Conservation (phyloP, 2,329 filamentous ascomycete species). For the Tympanopsis confertula region DNA sequence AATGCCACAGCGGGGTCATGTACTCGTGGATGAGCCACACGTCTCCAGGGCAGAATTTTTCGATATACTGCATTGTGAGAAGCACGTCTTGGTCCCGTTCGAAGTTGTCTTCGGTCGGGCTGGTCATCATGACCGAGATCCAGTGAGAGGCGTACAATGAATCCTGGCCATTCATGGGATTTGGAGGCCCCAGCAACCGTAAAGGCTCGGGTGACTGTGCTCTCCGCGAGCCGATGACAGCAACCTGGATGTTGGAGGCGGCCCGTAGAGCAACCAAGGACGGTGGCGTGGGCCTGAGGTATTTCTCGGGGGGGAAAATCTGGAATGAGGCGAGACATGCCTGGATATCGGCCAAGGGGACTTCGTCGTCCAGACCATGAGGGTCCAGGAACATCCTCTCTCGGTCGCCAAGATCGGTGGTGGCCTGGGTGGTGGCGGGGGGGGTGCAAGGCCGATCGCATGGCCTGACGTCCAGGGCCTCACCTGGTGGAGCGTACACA, state of each 20-base stretch:
- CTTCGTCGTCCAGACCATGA: conserved; percentile 59
- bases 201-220: conserved; percentile 42
- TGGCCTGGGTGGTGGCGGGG: conserved; percentile 13
- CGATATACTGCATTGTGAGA: conserved; percentile 52
- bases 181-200: conserved; percentile 13
- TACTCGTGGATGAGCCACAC: conserved; percentile 59
- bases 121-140: conserved; percentile 49
- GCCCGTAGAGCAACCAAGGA: conserved; percentile 63
- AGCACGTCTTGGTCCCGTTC: conserved; percentile 52
- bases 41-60: conserved; percentile 59
- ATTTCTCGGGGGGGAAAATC: conserved; percentile 28
- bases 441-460: conserved; percentile 11
- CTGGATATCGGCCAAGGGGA: conserved; percentile 45
- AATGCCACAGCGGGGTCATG: conserved; percentile 49
- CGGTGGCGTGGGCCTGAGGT: conserved; percentile 52
- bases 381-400: conserved; percentile 74
- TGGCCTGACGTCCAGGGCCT: conserved; percentile 55
- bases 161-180: neutral
- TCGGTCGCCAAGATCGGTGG: conserved; percentile 7
- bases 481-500: conserved; percentile 48
- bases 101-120: conserved; percentile 24
- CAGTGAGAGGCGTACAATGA: conserved; percentile 66
- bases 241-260: conserved; percentile 70
- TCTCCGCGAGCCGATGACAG: conserved; percentile 36
- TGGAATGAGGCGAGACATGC: conserved; percentile 40